Evolutionary conservation across 1,139 yeast species (phyloP), one percentile per base, ranked within the genome.

Genomic region (Chernovozyma aurita): DNA sequence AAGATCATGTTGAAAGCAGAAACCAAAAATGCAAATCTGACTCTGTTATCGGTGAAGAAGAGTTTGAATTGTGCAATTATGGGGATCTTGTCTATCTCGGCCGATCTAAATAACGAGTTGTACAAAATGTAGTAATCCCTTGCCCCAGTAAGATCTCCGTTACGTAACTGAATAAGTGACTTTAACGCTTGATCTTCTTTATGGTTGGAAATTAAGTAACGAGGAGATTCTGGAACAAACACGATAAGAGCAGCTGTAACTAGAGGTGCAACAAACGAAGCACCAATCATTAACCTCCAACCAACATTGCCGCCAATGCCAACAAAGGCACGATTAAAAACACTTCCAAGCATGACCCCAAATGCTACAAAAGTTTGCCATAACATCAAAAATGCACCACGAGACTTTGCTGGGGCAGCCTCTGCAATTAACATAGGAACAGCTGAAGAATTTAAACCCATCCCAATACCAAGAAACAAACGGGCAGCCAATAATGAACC

Each of bases 301-400:
- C 57, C 50, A 28, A 48, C 49, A 34, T 59, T 56, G 33, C 59
- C 49, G 38, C 68, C 59, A 53, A 77, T 71, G 44, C 61, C 52
- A 78, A 60, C 53, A 47, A 61, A 60, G 1, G 65, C 65, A 37
- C 63, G 44, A 17, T 57, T 43, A 18, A 49, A 40, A 8, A 62
- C 56, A 16, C 59, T 55, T 1, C 68, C 66, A 33, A 61, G 44
- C 51, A 55, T 55, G 28, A 61, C 63, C 24, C 66, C 68, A 31
- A 61, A 50, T 0, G 67, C 66, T 9, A 60, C 57, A 42, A 61
- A 59, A 3, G 63, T 58, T 39, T 61, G 67, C 66, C 66, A 62
- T 28, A 61, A 45, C 65, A 62, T 61, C 24, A 60, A 47, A 31
- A 61, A 46, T 0, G 61, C 56, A 24, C 54, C 55, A 37, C 55